Base-by-base conservation (phyloP, 2,329 filamentous ascomycete species). In the Fusarium multiceps region DNA sequence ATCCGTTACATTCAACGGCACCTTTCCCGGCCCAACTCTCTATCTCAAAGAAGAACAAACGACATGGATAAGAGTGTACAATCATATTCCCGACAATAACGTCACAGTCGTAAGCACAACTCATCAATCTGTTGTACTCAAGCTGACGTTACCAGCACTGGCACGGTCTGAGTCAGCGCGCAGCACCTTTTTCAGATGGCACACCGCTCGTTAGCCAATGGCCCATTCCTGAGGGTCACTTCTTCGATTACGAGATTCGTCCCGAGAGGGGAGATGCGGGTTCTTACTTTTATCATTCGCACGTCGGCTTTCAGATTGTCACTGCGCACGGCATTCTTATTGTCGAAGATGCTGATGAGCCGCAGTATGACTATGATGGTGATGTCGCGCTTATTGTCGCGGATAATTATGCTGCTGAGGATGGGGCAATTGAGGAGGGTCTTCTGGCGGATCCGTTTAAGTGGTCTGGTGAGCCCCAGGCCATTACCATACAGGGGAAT, bases 231-330 rank as follows among this genome's bases (percentile, higher is more conserved):
- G 83, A 88, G 0, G 77, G 81, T 1, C 83, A 87, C 62, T 92
- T 87, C 78, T 92, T 92, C 76, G 90, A 92, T 78, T 92, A 92
- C 73, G 88, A 92, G 72, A 78, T 92, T 6, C 82, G 82, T 18
- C 84, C 87, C 0, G 77, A 85, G 6, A 45, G 75, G 3, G 85
- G 84, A 8, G 84, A 88, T 56, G 85, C 87, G 0, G 90, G 89
- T 7, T 88, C 88, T 0, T 92, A 90, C 73, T 91, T 89, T 74
- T 92, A 91, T 72, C 89, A 92, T 73, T 90, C 89, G 0, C 90
- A 92, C 65, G 82, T 91, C 18, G 88, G 84, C 0, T 87, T 91
- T 61, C 89, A 92, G 73, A 86, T 87, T 0, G 78, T 87, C 34
- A 87, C 88, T 16, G 87, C 87, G 1, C 77, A 83, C 9, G 90